Evolutionary conservation across 768 basidiomycete species (phyloP), one percentile per base, ranked within the genome.

Genomic region (Russula griseocarnosa): DNA sequence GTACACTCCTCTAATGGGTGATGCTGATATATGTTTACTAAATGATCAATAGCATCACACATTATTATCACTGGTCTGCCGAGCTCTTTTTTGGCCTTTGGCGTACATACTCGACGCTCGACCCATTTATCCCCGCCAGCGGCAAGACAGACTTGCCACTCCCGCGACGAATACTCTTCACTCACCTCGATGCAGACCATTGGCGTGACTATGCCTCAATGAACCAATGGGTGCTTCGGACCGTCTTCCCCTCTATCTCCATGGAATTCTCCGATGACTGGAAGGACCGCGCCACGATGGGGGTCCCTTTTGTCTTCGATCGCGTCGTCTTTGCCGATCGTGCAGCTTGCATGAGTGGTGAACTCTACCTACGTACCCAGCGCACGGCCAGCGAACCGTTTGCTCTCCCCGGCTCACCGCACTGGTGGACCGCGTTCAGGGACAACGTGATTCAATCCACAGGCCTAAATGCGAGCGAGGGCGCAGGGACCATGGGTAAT

Each of bases 21-120:
- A 58, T 50, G 11, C 14, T 44, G 38, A 14, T 46, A 26, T 24
- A 18, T 30, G 18, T 10, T 30, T 55, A 44, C 53, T 55, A 34
- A 64, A 34, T n/a, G 10, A 63, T 53, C 49, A 28, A 20, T 26
- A 92, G 90, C 75, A 82, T 96, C 61, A 90, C 88, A 1, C 94
- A 96, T 74, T 96, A 95, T 73, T 96, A 94, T 73, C 94, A 98
- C 71, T 94, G 90, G 84, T 84, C 88, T 36, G 94, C 94, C 5
- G 94, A 98, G 71, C 83, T 94, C 22, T 88, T 90, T 77, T 92
- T 92, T 67, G 94, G 94, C 46, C 83, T 95, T 69, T 96, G 94
- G 94, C 83, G 92, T 9, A 86, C 93, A 0, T 96, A 95, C 73
- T 64, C 92, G 38, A 86, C 90, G 2, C 78, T 96, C 13, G 92